Evolutionary conservation across 176 grass and related monocot species (phyloP).

Genomic region (Juncus effusus): DNA sequence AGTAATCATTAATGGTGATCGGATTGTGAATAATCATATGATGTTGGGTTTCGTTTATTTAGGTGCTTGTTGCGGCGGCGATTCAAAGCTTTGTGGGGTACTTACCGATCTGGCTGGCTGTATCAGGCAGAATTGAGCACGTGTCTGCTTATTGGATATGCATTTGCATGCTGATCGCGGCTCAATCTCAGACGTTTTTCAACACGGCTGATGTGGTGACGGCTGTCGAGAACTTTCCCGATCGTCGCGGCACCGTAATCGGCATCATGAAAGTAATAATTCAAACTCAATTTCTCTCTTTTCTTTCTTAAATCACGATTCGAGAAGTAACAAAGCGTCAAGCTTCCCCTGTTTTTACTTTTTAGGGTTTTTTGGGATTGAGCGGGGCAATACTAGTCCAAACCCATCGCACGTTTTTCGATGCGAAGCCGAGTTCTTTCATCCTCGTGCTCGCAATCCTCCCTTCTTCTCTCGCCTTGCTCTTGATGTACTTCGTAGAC

Average conservation of each 20-base stretch:
- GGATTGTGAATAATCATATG: background rate
- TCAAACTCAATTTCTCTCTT: background rate
- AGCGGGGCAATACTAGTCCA: slow-evolving; percentile 84
- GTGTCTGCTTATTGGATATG: slow-evolving; percentile 50
- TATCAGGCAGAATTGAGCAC: slow-evolving; percentile 32
- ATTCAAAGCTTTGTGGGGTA: slow-evolving; percentile 57
- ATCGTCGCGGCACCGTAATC: slow-evolving; percentile 76
- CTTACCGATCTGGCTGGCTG: slow-evolving; percentile 76
- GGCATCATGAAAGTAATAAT: slow-evolving; percentile 85
- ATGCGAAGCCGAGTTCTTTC: slow-evolving; percentile 45
- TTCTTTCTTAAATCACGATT: background rate
- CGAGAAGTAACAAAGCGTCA: background rate
- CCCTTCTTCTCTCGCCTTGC: slow-evolving; percentile 48
- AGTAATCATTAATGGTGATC: background rate
- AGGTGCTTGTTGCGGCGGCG: slow-evolving; percentile 47
- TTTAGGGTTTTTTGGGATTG: slow-evolving; percentile 80
- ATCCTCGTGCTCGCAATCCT: slow-evolving; percentile 71
- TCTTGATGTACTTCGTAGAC: slow-evolving; percentile 71
- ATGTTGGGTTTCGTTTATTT: background rate
- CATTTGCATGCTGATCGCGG: slow-evolving; percentile 76
- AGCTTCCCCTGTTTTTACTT: background rate
- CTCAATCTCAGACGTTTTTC: slow-evolving; percentile 86
- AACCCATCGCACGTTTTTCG: slow-evolving; percentile 42
- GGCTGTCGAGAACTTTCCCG: slow-evolving; percentile 78
- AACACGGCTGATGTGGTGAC: slow-evolving; percentile 82